Conservation (phyloP, 805 yeast species). For the Candida khao-thaluensis region DNA sequence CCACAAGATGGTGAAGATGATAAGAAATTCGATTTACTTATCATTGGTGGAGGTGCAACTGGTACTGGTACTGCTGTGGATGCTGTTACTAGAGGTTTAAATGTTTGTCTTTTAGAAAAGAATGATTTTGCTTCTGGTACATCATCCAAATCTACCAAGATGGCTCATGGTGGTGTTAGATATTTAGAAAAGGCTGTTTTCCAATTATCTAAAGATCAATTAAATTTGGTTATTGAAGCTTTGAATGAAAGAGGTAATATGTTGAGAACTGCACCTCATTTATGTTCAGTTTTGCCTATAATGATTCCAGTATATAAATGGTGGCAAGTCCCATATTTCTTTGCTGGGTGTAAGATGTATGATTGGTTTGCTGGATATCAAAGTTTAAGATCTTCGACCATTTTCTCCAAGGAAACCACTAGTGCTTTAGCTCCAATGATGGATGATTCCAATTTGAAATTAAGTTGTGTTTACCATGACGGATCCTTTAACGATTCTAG, state of each 20-base stretch:
- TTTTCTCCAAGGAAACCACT: slow-evolving; percentile 66
- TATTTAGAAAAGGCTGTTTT: slow-evolving; percentile 93
- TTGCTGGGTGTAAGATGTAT: slow-evolving; percentile 86
- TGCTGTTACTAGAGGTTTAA: slow-evolving; percentile 86
- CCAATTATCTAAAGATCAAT: slow-evolving; percentile 85
- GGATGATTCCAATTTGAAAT: slow-evolving; percentile 74
- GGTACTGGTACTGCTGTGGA: slow-evolving; percentile 94
- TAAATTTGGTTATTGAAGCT: slow-evolving; percentile 32
- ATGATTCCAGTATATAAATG: slow-evolving; percentile 94
- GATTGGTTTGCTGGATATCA: slow-evolving; percentile 91
- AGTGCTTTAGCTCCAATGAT: slow-evolving; percentile 81
- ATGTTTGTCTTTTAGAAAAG: slow-evolving; percentile 83
- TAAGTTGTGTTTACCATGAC: slow-evolving; percentile 91
- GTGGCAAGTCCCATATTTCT: slow-evolving; percentile 96
- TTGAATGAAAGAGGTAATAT: slow-evolving; percentile 56
- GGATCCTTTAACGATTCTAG: slow-evolving; percentile 93
- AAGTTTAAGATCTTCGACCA: slow-evolving; percentile 74
- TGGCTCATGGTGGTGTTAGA: slow-evolving; percentile 97
- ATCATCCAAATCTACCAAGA: slow-evolving; percentile 89
- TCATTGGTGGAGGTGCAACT: slow-evolving; percentile 96
- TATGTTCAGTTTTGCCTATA: slow-evolving; percentile 81
- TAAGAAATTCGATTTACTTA: slow-evolving; percentile 70
- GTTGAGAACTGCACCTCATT: slow-evolving; percentile 88
- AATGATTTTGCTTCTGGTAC: slow-evolving; percentile 92
- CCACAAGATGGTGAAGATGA: slow-evolving; percentile 15